phyloP scores from a whole-genome alignment of 257 asterid genomes.

The Solanum clarkiae region DNA sequence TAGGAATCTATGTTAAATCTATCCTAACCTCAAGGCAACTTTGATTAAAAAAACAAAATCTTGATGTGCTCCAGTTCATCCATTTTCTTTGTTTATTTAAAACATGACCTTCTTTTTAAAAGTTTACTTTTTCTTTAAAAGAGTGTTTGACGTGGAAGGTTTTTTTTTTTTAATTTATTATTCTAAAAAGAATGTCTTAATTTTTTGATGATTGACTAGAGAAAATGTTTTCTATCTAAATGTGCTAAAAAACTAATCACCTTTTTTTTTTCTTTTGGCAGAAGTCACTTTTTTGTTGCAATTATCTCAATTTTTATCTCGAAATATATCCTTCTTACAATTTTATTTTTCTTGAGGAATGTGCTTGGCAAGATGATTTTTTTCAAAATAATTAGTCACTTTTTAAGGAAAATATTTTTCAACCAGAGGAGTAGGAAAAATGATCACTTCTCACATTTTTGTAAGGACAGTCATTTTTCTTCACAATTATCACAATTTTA shows the following conservation, averaged over 20 bases:
- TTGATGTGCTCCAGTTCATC: slow-evolving; percentile 30
- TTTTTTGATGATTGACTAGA: background rate
- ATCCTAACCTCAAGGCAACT: background rate
- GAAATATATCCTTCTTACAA: background rate
- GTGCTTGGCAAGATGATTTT: background rate
- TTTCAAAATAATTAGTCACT: background rate
- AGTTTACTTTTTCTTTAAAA: background rate
- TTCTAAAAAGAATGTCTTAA: too few relatives aligned
- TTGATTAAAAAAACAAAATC: background rate
- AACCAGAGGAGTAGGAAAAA: background rate
- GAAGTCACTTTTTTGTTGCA: background rate
- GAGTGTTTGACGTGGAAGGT: background rate
- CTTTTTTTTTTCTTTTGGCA: background rate
- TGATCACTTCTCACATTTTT: background rate
- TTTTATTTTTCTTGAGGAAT: background rate
- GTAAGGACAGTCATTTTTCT: background rate
- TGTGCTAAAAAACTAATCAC: background rate
- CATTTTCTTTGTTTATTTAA: background rate
- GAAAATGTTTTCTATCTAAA: background rate
- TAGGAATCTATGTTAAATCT: background rate
- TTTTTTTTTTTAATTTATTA: too few relatives aligned
- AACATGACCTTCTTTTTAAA: background rate
- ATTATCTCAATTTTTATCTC: background rate
- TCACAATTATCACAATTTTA: background rate
- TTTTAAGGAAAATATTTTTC: background rate